These are phyloP conservation scores for Chytriomyces confervae DNA, from an alignment of 192 early-diverging fungal genomes.

Conservation along the genomic window DNA sequence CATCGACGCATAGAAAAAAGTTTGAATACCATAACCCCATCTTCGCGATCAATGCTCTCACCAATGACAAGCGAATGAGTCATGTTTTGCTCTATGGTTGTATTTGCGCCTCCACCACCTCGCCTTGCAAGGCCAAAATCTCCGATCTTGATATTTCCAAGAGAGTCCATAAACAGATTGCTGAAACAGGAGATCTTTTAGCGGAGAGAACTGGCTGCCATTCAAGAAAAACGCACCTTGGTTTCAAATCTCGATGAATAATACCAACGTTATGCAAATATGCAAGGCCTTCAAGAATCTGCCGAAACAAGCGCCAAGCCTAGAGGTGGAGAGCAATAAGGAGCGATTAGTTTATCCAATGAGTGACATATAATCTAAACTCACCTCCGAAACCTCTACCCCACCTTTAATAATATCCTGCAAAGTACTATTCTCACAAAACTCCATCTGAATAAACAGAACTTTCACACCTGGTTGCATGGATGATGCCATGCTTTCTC, in stretches of 20 bases:
- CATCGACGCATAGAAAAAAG: too few species aligned
- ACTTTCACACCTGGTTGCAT: slow-evolving; percentile 24
- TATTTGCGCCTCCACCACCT: slow-evolving; percentile 9
- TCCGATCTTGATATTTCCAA: slow-evolving; percentile 64
- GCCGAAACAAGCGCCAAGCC: slow-evolving; percentile 83
- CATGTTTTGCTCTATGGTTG: slow-evolving; percentile 3
- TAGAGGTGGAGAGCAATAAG: slow-evolving; percentile 18
- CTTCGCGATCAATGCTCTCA: not conserved
- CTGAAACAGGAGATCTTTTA: not conserved
- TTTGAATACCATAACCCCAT: not conserved
- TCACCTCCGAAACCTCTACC: slow-evolving; percentile 70
- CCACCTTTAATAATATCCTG: slow-evolving; percentile 80
- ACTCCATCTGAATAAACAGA: slow-evolving; percentile 98
- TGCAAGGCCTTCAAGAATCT: slow-evolving; percentile 88
- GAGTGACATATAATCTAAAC: not conserved
- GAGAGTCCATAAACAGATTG: slow-evolving; percentile 49
- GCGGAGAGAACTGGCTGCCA: not conserved
- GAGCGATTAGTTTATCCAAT: not conserved
- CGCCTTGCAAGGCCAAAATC: slow-evolving; percentile 76
- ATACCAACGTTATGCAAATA: slow-evolving; percentile 89
- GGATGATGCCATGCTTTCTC: not conserved
- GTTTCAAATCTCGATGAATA: slow-evolving; percentile 88
- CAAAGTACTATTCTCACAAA: slow-evolving; percentile 93
- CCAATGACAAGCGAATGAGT: slow-evolving; percentile 5
- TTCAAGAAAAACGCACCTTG: slow-evolving; percentile 46